These are phyloP conservation scores for Hyparrhenia diplandra DNA, from an alignment of 176 grass and related monocot genomes.

Conservation along the genomic window DNA sequence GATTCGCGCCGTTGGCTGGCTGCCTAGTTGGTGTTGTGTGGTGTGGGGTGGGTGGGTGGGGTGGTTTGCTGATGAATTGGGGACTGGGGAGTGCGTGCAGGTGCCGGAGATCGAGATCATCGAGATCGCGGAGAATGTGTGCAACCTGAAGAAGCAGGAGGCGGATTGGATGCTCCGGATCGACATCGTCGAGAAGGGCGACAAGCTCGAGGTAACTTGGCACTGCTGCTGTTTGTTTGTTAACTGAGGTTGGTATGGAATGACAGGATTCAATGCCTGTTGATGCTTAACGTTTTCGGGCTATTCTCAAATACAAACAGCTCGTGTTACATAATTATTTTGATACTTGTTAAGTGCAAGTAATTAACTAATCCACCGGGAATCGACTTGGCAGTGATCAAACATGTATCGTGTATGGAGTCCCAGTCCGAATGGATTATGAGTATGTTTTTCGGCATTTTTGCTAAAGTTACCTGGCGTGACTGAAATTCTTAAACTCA, in stretches of 20 bases:
- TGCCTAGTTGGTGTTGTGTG: not conserved
- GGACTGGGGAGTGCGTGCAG: constrained; percentile 23
- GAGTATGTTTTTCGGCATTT: too few species aligned
- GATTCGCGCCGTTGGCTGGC: not conserved
- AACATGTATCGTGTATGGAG: too few species aligned
- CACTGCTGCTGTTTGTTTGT: too few species aligned
- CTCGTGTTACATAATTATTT: too few species aligned
- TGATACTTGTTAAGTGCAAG: too few species aligned
- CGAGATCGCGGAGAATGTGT: constrained; percentile 96
- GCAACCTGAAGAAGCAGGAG: constrained; percentile 97
- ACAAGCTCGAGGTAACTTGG: constrained; percentile 65
- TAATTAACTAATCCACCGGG: too few species aligned
- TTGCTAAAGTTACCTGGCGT: not conserved
- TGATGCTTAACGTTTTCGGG: too few species aligned
- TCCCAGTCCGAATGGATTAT: not conserved
- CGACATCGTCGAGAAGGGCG: constrained; percentile 86
- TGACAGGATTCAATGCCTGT: too few species aligned
- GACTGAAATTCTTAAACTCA: not conserved
- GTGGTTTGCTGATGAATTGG: constrained; percentile 1
- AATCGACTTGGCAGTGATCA: too few species aligned
- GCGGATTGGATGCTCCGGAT: constrained; percentile 93
- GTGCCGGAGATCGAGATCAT: constrained; percentile 95
- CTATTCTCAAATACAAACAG: too few species aligned
- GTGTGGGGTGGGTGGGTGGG: too few species aligned
- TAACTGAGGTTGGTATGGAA: too few species aligned